Base-by-base conservation (phyloP, 177 flowering plant genomes). In the Telopea speciosissima region DNA sequence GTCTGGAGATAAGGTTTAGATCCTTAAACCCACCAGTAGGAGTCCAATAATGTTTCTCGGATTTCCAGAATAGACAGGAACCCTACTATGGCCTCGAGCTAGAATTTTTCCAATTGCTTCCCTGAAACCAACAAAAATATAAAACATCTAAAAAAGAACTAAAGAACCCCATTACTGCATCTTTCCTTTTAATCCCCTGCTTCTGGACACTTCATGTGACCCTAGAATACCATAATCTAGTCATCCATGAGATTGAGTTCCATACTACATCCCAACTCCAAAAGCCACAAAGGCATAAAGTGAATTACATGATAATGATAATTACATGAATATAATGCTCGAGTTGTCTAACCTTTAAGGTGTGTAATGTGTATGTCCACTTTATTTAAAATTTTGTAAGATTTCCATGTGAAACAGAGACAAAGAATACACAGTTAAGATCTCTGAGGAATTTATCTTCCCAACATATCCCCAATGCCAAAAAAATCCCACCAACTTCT, bases 91-190 rank as follows among this genome's bases (percentile, higher is more conserved):
- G 40, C 99, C 99, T 7, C 99, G 88, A 76, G 99, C 94, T 69
- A 93, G 93, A 74, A 95, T 79, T 80, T 91, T 92, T n/a, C 98
- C 99, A 89, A 95, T 91, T 68, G 94, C 99, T 81, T 95, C 99
- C 99, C 99, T 95, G 85, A 67, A 60, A 72, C 67, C 17, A 49
- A 62, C 1, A 73, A 36, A 58, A 14, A 63, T 24, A 24, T 25
- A 61, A 17, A 65, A 52, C 21, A 49, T 26, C 0, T 63, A 1
- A 6, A 24, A 24, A 45, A 40, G 14, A 54, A 33, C 40, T 36
- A 8, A 36, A 36, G 40, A 36, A 36, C 3, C 73, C 33, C 45
- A 49, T 24, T 49, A 31, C 24, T n/a, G 1, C 42, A 25, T 40
- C 40, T 36, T 8, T 36, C 40, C 8, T 36, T 28, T 36, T 36